Base-by-base conservation (phyloP, 352 stramenopile genomes). In the Elongisporangium prolatum region DNA sequence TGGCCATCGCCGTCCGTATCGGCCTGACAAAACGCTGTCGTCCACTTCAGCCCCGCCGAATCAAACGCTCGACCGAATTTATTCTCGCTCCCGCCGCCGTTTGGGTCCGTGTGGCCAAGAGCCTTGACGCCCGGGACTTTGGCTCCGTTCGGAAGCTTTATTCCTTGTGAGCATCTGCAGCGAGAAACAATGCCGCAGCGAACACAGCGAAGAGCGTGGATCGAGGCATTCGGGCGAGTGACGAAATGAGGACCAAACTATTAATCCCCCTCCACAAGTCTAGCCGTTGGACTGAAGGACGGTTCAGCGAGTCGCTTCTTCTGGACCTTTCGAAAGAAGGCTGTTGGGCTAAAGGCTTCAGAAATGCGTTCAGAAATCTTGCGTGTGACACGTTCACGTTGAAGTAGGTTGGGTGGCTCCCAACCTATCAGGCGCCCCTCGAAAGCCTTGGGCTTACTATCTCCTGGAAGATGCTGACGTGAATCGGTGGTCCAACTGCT, bases 1-100 rank as follows among this genome's bases (percentile, higher is more conserved):
- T 83, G 71, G 0, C 86, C 86, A 59, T 96, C 86, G 22, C 79
- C 74, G 53, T 96, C 86, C 48, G 70, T 86, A 61, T 96, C 87
- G 22, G 65, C 18, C 54, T 92, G 21, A 59, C 83, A 93, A 28
- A 91, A 66, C 20, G 55, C 64, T 4, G 48, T 60, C 14, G 72
- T 77, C 74, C 74, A 84, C 21, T 65, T 51, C 21, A 21, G 61
- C 0, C 64, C 66, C 2, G 64, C 65, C 20, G 59, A 50, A 6
- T 64, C 56, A 25, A 82, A 87, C 3, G 71, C 79, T 16, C 70
- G 55, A 16, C 79, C 79, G 60, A 89, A 89, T 0, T 71, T 34
- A 51, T 80, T 83, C 56, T 65, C 66, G 37, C 52, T 18, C 13
- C 74, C 74, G 4, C 68, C 74, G 14, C 67, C 69, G 13, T 21